Base-by-base conservation (phyloP, 257 asterid genomes). In the Scutellaria baicalensis region DNA sequence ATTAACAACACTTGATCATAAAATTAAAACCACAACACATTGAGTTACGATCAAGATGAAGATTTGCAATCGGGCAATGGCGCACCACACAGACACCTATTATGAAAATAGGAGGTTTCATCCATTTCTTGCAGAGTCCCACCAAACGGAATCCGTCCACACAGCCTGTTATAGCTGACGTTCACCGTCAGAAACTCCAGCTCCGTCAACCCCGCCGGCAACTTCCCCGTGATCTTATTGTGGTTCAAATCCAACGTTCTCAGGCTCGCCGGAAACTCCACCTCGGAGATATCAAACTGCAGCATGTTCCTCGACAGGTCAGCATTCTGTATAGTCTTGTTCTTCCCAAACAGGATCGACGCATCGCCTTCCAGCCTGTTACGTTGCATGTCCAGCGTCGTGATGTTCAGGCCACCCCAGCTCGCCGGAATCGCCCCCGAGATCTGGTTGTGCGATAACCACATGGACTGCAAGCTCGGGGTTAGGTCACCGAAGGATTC, bases 301-400 rank as follows among this genome's bases (percentile, higher is more conserved):
- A 90, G 45, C 79, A 57, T 0, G 50, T 90, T 90, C 84, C 92
- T 82, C 13, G 90, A 84, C 13, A 88, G 21, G 27, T 83, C 84
- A 0, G 56, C 59, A 3, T 14, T 47, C n/a, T 58, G 59, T 13
- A 80, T 35, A 2, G 80, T 79, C 89, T 82, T 83, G 59, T 79
- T 85, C 78, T 68, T 86, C 9, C 89, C 91, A 14, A 86, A 83
- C 84, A 90, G 59, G 74, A 75, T 51, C 0, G 92, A 79, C 0
- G 70, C 66, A 20, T 81, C 96, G 0, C 97, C 96, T 64, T 68
- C 80, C 6, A 91, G 74, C 84, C 18, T 73, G 79, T 91, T 91
- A 0, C 91, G 64, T 0, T 89, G 76, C 9, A 89, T 56, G 40
- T 78, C 81, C 4, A 91, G 23, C n/a, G 4, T 0, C 0, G 77